Conservation (phyloP, 371 early-diverging fungal species). For the Apophysomyces variabilis region DNA sequence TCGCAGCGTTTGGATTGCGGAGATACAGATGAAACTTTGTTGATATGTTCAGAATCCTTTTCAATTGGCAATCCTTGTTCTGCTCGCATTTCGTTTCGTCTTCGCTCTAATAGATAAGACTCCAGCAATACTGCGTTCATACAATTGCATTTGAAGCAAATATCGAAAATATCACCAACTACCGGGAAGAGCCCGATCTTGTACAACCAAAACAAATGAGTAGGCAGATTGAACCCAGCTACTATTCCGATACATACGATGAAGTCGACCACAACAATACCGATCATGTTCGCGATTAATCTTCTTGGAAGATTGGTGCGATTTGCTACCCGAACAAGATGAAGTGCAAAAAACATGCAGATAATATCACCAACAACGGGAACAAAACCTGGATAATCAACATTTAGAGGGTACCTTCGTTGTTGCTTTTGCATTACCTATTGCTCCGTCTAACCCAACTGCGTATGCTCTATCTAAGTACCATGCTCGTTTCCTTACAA, state of each 20-base stretch:
- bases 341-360: slow-evolving; percentile 27
- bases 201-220: slow-evolving; percentile 6
- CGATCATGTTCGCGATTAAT: slow-evolving; percentile 27
- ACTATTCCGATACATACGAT: slow-evolving; percentile 17
- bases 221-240: not conserved
- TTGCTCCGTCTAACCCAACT: not conserved
- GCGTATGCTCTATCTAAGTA: not conserved
- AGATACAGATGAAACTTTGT: not conserved
- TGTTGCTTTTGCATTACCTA: not conserved
- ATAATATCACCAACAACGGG: slow-evolving; percentile 41
- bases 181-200: slow-evolving; percentile 27
- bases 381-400: slow-evolving; percentile 20
- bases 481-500: slow-evolving; percentile 1
- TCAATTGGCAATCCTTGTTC: slow-evolving; percentile 22
- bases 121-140: slow-evolving; percentile 46
- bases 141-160: slow-evolving; percentile 43
- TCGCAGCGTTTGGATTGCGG: not conserved
- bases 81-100: slow-evolving; percentile 35
- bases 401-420: not conserved
- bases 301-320: slow-evolving; percentile 25
- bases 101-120: slow-evolving; percentile 31
- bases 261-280: slow-evolving; percentile 35
- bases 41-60: not conserved
- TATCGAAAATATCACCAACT: slow-evolving; percentile 46
- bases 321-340: slow-evolving; percentile 24